Evolutionary conservation across 306 rosid species (phyloP).

Genomic region (Prunus mira): DNA sequence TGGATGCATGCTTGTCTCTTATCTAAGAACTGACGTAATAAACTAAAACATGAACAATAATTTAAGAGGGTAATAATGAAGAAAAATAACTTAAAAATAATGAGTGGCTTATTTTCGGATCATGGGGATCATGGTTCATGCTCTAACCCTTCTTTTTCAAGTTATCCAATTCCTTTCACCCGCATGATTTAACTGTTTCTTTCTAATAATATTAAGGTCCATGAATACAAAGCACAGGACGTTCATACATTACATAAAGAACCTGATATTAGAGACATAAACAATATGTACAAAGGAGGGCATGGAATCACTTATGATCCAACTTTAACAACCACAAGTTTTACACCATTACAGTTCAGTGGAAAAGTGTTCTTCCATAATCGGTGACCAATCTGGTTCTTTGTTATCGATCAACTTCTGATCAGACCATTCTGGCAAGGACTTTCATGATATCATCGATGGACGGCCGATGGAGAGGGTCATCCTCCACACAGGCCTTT

Average conservation of each 20-base stretch:
- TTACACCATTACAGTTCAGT: neutral
- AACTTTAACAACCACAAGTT: neutral
- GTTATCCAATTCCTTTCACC: neutral
- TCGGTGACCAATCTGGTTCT: neutral
- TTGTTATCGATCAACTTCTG: neutral
- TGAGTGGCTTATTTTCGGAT: neutral
- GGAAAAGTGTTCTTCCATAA: neutral
- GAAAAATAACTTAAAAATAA: neutral
- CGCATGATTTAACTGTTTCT: neutral
- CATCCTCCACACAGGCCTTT: constrained; percentile 66
- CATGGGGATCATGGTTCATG: neutral
- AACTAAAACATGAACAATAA: neutral
- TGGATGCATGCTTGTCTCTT: neutral
- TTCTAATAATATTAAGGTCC: neutral
- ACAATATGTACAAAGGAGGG: neutral
- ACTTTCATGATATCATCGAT: constrained; percentile 70
- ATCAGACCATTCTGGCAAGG: constrained; percentile 48
- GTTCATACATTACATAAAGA: no score
- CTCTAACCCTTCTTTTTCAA: neutral
- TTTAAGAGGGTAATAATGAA: neutral
- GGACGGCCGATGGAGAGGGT: constrained; percentile 54
- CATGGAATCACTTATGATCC: neutral
- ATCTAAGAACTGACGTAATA: neutral
- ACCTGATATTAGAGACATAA: neutral
- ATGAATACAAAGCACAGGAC: neutral